phyloP scores from a whole-genome alignment of 2,329 filamentous ascomycete species.

The Fusarium papillatum region DNA sequence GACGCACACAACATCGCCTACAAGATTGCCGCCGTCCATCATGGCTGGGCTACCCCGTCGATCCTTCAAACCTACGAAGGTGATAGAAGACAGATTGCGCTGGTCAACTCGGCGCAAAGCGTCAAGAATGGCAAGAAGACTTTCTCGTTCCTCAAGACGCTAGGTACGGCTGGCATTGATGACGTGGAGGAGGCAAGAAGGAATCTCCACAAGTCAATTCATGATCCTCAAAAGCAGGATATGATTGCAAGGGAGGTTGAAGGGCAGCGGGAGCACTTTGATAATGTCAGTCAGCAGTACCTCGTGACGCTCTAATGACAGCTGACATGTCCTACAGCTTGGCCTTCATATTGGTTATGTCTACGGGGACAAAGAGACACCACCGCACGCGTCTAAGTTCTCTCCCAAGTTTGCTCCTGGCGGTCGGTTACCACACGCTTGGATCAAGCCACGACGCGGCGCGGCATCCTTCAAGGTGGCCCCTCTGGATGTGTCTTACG shows the following conservation, averaged over 20 bases:
- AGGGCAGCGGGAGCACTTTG: background rate
- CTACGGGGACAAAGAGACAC: background rate
- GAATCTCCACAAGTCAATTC: background rate
- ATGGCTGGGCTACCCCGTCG: background rate
- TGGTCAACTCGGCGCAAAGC: background rate
- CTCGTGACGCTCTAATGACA: background rate
- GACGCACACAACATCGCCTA: background rate
- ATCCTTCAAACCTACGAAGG: background rate
- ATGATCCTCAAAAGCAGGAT: background rate
- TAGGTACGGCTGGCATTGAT: background rate
- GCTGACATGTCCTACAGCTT: background rate
- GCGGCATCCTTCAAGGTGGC: background rate
- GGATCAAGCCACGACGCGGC: background rate
- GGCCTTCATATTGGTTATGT: background rate
- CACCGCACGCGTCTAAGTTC: background rate
- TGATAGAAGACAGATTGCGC: background rate
- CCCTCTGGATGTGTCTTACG: background rate
- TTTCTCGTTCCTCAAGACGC: background rate
- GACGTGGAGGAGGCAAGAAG: background rate
- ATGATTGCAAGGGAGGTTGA: background rate
- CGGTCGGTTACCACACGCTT: background rate
- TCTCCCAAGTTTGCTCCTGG: background rate
- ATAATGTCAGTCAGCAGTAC: background rate
- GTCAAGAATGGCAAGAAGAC: background rate
- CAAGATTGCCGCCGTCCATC: background rate